phyloP scores from a whole-genome alignment of 2,329 filamentous ascomycete species.

The Tympanopsis confertula region DNA sequence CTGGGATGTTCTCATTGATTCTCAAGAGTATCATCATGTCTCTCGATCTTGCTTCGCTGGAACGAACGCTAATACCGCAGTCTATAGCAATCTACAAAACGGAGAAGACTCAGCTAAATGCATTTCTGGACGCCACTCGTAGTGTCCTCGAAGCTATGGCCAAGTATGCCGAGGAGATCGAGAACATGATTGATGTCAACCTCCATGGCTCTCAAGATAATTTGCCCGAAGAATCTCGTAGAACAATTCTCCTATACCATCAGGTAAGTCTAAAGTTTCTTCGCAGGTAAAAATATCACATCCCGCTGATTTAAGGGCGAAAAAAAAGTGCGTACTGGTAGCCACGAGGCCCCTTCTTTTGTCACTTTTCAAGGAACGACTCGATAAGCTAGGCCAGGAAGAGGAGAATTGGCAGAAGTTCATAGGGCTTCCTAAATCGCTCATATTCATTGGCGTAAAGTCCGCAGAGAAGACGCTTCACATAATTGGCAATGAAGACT shows the following conservation, averaged over 20 bases:
- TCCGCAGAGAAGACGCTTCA: conserved; percentile 25
- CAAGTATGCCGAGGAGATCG: conserved; percentile 23
- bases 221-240: conserved; percentile 21
- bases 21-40: conserved; percentile 15
- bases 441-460: conserved; percentile 26
- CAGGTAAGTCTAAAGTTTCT: conserved; percentile 12
- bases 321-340: conserved; percentile 21
- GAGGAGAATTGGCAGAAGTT: conserved; percentile 18
- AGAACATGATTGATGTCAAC: conserved; percentile 18
- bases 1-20: conserved; percentile 20
- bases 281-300: neutral
- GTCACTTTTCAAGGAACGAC: conserved; percentile 22
- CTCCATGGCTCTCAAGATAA: conserved; percentile 19
- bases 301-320: too few species aligned
- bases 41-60: neutral
- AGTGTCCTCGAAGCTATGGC: conserved; percentile 22
- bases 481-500: conserved; percentile 20
- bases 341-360: conserved; percentile 24
- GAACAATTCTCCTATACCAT: conserved; percentile 24
- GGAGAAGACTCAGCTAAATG: conserved; percentile 16
- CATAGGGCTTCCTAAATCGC: conserved; percentile 15
- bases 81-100: conserved; percentile 20
- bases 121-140: conserved; percentile 22
- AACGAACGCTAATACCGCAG: neutral
- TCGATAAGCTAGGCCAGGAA: conserved; percentile 14